These are phyloP conservation scores for Phialophora chinensis DNA, from an alignment of 2,329 filamentous ascomycete species.

Conservation along the genomic window DNA sequence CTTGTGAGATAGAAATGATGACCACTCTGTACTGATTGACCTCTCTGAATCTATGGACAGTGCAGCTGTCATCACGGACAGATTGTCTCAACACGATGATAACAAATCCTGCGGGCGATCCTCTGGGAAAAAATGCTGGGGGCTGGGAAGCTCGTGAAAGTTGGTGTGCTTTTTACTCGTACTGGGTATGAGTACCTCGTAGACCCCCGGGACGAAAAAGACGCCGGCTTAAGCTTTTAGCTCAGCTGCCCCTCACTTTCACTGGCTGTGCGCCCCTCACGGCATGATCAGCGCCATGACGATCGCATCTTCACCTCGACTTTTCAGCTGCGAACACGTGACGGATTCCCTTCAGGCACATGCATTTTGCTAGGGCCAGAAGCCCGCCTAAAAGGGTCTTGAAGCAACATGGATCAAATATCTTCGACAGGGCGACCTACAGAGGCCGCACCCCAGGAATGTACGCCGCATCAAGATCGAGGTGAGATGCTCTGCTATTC, in stretches of 20 bases:
- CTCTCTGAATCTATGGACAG: neutral
- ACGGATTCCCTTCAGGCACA: neutral
- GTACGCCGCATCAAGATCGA: slow-evolving; percentile 9
- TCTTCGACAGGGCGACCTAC: neutral
- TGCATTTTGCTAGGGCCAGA: neutral
- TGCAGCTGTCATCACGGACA: neutral
- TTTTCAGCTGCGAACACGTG: neutral
- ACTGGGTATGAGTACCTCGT: too few species aligned
- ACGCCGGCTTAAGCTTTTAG: neutral
- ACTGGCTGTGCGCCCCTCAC: neutral
- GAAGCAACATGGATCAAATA: neutral
- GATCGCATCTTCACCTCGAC: neutral
- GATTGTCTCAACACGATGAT: neutral
- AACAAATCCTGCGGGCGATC: neutral
- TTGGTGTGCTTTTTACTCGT: neutral
- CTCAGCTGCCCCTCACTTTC: neutral
- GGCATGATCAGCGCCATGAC: neutral
- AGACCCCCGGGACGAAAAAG: neutral
- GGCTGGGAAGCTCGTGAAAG: slow-evolving; percentile 9
- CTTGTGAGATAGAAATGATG: neutral
- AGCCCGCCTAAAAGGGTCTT: neutral
- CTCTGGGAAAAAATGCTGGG: slow-evolving; percentile 5
- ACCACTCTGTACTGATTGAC: neutral
- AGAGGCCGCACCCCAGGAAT: neutral
- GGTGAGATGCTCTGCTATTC: slow-evolving; percentile 17